phyloP scores from a whole-genome alignment of 2,329 filamentous ascomycete species.

The Apiospora saccharicola region DNA sequence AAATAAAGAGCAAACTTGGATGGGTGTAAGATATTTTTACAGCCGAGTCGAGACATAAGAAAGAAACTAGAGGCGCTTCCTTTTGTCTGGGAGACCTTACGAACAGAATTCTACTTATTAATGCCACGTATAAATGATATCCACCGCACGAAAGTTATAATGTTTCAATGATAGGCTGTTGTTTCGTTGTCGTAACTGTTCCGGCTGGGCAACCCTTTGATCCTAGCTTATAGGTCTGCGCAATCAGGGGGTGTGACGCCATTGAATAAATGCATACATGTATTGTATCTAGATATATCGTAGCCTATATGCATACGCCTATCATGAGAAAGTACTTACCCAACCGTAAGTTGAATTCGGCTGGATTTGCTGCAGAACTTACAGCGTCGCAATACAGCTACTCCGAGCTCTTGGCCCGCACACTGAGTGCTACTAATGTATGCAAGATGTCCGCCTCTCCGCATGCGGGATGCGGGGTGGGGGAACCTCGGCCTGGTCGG shows the following conservation, averaged over 20 bases:
- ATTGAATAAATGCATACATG: not conserved
- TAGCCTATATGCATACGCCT: not conserved
- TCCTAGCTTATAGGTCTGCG: not conserved
- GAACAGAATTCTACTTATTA: conserved; percentile 16
- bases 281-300: not conserved
- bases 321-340: not conserved
- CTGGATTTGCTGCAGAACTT: not conserved
- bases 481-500: conserved; percentile 7
- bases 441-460: conserved; percentile 20
- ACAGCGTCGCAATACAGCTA: not conserved
- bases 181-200: not conserved
- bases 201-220: not conserved
- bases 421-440: not conserved
- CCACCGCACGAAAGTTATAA: not conserved
- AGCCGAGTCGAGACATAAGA: conserved; percentile 12
- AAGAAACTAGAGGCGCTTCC: not conserved
- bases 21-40: conserved; percentile 14
- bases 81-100: not conserved
- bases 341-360: not conserved
- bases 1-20: conserved; percentile 19
- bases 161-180: not conserved
- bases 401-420: not conserved
- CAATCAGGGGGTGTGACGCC: not conserved
- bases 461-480: conserved; percentile 7
- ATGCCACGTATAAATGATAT: not conserved